A percentile compares a stretch with the other conserved stretches of the same genome.
Conservation (phyloP, 441 rosid species). For the Theobroma grandiflorum region DNA sequence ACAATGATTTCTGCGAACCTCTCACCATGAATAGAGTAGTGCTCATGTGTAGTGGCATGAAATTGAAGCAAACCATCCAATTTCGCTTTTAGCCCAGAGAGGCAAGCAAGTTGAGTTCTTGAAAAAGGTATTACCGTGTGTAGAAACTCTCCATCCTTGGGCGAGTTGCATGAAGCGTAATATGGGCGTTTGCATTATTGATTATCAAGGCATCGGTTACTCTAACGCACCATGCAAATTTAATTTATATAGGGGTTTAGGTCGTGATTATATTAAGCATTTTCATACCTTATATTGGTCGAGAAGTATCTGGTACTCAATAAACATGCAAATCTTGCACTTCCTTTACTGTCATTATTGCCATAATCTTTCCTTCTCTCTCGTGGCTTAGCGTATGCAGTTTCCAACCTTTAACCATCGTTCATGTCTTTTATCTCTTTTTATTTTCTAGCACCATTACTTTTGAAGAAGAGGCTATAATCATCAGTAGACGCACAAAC, state of each 20-base stretch:
- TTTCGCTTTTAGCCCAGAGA: not conserved
- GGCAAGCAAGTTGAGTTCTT: not conserved
- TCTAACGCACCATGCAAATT: not conserved
- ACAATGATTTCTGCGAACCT: not conserved
- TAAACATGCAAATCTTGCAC: not conserved
- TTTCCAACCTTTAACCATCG: conserved; percentile 17
- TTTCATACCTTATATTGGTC: not conserved
- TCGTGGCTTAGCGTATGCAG: conserved; percentile 24
- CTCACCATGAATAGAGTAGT: not conserved
- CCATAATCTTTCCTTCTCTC: not conserved
- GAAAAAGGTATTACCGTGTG: not conserved
- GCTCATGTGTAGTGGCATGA: not conserved
- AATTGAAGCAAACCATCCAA: not conserved
- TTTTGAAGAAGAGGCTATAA: conserved; percentile 20
- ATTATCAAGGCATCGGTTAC: not conserved
- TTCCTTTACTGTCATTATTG: conserved; percentile 23
- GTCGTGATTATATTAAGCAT: not conserved
- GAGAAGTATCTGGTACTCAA: conserved; percentile 10
- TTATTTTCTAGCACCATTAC: conserved; percentile 28
- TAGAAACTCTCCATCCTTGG: not conserved
- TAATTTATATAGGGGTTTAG: not conserved
- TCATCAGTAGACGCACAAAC: conserved; percentile 29
- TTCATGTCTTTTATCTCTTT: not conserved
- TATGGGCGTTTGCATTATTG: not conserved
- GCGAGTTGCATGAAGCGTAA: not conserved